Evolutionary conservation across 768 basidiomycete species (phyloP).

Genomic region (Megacollybia marginata): DNA sequence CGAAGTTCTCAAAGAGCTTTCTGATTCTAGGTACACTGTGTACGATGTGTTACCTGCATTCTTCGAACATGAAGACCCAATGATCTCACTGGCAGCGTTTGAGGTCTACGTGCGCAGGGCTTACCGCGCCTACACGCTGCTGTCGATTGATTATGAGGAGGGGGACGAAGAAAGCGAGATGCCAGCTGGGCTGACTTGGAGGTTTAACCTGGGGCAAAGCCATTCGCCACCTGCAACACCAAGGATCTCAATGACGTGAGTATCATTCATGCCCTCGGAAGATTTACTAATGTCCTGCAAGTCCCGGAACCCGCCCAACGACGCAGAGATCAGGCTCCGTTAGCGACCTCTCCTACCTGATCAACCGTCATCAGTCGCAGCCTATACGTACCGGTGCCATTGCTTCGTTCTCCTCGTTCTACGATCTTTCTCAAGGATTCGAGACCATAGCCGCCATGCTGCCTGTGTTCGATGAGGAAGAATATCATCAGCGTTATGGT

Average conservation of each 20-base stretch:
- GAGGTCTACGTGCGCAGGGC: constrained; percentile 96
- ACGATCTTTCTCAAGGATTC: constrained; percentile 66
- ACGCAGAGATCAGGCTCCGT: constrained; percentile 76
- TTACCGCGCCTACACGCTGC: constrained; percentile 87
- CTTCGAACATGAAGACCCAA: constrained; percentile 81
- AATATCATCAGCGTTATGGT: constrained; percentile 74
- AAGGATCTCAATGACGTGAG: constrained; percentile 45
- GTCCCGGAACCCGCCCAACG: neutral
- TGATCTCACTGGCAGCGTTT: constrained; percentile 81
- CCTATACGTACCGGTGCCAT: constrained; percentile 89
- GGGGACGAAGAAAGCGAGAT: constrained; percentile 87
- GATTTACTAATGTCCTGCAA: neutral
- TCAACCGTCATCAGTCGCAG: constrained; percentile 79
- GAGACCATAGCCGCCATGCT: constrained; percentile 64
- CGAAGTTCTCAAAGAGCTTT: constrained; percentile 86
- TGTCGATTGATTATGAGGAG: constrained; percentile 93
- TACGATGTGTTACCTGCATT: constrained; percentile 96
- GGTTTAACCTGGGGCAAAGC: constrained; percentile 89
- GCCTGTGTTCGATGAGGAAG: constrained; percentile 64
- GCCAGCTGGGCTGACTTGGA: constrained; percentile 81
- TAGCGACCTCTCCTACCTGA: constrained; percentile 91
- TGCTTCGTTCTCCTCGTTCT: constrained; percentile 78
- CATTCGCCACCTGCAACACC: constrained; percentile 85
- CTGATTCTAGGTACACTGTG: constrained; percentile 93
- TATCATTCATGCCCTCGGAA: neutral